Evolutionary conservation across 768 basidiomycete species (phyloP), one percentile per base, ranked within the genome.

Genomic region (Tephrocybe rancida): DNA sequence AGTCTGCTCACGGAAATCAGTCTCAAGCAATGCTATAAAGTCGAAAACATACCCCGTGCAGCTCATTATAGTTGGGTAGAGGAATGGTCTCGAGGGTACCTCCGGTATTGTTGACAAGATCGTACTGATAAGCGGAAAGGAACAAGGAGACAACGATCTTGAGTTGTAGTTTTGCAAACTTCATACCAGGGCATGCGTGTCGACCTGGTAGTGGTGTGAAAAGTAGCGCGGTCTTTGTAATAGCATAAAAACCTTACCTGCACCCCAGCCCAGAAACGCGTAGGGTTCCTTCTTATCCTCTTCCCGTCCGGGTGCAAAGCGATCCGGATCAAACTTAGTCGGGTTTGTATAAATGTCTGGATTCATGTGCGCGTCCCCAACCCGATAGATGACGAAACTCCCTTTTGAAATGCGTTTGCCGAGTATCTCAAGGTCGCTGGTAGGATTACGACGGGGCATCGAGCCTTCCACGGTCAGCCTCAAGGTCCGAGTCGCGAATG

Each of bases 171-270:
- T 73, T 75, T 6, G 73, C 73, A 14, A 72, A 48, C 51, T 66
- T 68, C 68, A 73, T 72, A 2, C 74, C 74, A n/a, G 66, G 55
- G 44, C 74, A 76, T 1, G 72, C 71, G 50, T 75, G 73, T 8
- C 73, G 70, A 22, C 73, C 73, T 70, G 30, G 13, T 29, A 26
- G 14, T 11, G 26, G 26, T 19, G 3, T 16, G 3, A 44, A 16
- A 10, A 44, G 14, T 44, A 7, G n/a, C n/a, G n/a, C n/a, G n/a
- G n/a, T n/a, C n/a, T n/a, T n/a, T 24, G 8, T 18, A 32, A 13
- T 22, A 34, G 21, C 25, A 37, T 27, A 44, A 32, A 11, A 44
- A 47, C 16, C 64, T 48, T 45, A 73, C 74, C 76, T 19, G 63
- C 71, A 19, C 75, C 76, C 73, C 74, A 76, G 3, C 68, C 76